A percentile compares a stretch with the other conserved stretches of the same genome.
phyloP scores from a whole-genome alignment of 169 alveolate genomes.

The Fabrea salina region DNA sequence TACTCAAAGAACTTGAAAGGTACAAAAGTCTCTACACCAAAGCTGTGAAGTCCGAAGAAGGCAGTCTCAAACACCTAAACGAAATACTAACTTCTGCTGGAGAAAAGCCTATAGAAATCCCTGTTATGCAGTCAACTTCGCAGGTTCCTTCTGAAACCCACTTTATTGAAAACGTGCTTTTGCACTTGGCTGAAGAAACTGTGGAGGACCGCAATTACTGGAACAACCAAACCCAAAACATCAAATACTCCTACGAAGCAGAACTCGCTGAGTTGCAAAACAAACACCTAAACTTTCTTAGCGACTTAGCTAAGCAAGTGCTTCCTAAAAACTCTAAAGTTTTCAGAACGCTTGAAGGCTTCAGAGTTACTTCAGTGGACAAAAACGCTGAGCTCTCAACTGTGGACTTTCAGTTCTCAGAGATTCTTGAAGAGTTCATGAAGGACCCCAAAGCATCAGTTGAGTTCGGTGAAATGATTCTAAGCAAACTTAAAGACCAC shows the following conservation, averaged over 20 bases:
- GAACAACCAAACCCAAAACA: no score
- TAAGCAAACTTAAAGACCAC: neutral
- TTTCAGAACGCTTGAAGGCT: no score
- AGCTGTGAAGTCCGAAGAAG: neutral
- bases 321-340: neutral
- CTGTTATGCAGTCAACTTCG: no score
- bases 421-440: neutral
- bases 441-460: neutral
- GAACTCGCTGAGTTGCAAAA: no score
- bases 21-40: neutral
- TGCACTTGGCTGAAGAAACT: no score
- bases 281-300: neutral
- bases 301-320: neutral
- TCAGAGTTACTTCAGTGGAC: neutral
- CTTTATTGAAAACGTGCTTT: no score
- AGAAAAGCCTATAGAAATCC: slow-evolving; percentile 26
- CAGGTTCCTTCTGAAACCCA: no score
- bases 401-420: neutral
- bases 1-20: neutral
- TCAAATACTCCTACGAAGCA: no score
- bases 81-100: neutral
- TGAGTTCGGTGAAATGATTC: neutral
- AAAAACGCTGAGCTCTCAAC: neutral
- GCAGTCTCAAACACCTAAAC: neutral
- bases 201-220: no score